Conservation (phyloP, 805 yeast genomes). For the Wickerhamomyces bovis region DNA sequence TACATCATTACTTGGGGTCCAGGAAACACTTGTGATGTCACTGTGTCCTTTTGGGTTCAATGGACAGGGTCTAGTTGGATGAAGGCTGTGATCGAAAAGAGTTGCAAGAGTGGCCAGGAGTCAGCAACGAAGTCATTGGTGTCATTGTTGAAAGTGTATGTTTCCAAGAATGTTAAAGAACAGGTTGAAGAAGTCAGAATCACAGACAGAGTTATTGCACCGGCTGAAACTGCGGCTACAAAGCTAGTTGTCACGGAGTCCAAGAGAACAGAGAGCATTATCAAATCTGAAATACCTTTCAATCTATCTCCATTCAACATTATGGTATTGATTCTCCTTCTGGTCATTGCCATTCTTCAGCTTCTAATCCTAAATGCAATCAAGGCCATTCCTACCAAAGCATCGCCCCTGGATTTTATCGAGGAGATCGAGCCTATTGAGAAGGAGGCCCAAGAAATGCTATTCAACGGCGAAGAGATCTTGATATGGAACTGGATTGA, state of each 20-base stretch:
- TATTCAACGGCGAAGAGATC: constrained; percentile 20
- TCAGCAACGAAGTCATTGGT: constrained; percentile 49
- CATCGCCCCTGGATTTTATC: constrained; percentile 1
- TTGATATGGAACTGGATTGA: constrained; percentile 26
- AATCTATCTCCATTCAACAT: constrained; percentile 8
- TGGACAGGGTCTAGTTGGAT: constrained; percentile 96
- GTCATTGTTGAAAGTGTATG: constrained; percentile 20
- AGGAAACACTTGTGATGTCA: constrained; percentile 51
- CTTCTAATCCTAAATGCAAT: constrained; percentile 10
- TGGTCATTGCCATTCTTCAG: constrained; percentile 12
- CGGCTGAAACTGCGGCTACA: background rate
- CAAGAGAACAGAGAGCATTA: background rate
- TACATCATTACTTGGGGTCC: constrained; percentile 72
- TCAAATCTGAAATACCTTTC: background rate
- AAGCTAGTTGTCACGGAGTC: background rate
- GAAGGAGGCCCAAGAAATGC: constrained; percentile 3
- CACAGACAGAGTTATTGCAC: background rate
- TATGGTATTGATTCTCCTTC: constrained; percentile 7
- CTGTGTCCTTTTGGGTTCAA: constrained; percentile 66
- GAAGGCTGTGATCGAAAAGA: constrained; percentile 81
- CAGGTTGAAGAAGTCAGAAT: constrained; percentile 9
- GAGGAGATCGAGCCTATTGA: background rate
- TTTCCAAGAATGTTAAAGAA: constrained; percentile 18
- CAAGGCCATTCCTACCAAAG: background rate
- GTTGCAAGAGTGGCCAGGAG: constrained; percentile 74